Conservation (phyloP, 257 asterid species). For the Galeopsis tetrahit region DNA sequence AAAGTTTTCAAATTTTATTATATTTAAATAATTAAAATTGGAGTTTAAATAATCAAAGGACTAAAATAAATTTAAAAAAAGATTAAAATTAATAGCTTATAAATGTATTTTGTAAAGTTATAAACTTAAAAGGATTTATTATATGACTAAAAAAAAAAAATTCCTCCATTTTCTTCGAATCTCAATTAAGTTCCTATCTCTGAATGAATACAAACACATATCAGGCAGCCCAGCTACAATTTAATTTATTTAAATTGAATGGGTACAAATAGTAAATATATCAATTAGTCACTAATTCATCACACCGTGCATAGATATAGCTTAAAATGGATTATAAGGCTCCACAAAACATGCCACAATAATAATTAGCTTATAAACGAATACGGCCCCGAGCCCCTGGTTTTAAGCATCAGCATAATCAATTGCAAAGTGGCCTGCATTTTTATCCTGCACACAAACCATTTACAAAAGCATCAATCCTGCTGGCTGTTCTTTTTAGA, state of each 20-base stretch:
- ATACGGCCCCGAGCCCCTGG: neutral
- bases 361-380: neutral
- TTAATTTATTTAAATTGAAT: neutral
- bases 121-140: no score
- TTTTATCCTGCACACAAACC: conserved; percentile 56
- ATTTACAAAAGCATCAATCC: neutral
- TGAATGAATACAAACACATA: neutral
- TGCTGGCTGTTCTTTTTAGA: neutral
- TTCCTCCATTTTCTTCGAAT: no score
- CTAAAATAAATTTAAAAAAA: no score
- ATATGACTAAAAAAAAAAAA: no score
- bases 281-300: neutral
- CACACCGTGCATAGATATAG: neutral
- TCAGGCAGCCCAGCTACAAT: neutral
- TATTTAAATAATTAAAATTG: no score
- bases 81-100: no score
- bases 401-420: conserved; percentile 48
- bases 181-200: no score
- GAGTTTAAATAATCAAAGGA: no score
- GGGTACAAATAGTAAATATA: neutral
- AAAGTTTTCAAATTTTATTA: no score
- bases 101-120: no score
- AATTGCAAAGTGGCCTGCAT: conserved; percentile 63
- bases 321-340: neutral
- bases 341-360: neutral